phyloP scores from a whole-genome alignment of 495 filamentous ascomycete species.

The Penicillium robsamsonii region DNA sequence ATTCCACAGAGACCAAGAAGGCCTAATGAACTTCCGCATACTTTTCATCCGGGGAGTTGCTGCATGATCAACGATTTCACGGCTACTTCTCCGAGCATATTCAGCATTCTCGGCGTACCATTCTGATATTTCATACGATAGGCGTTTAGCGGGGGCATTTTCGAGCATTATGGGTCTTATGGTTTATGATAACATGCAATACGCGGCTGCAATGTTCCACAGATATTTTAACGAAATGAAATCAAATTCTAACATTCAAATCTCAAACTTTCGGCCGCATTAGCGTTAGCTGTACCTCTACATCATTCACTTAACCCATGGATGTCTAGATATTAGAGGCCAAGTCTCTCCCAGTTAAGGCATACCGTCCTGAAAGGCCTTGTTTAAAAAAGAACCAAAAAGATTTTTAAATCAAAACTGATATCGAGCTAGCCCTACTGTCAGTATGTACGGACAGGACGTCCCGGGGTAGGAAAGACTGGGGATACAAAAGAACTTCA shows the following conservation, averaged over 20 bases:
- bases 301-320: too few species aligned
- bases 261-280: background rate
- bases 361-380: too few species aligned
- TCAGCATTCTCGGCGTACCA: constrained; percentile 10
- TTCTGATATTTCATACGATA: background rate
- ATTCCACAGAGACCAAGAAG: constrained; percentile 7
- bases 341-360: too few species aligned
- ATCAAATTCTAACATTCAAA: background rate
- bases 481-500: too few species aligned
- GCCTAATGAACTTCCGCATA: background rate
- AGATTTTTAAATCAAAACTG: too few species aligned
- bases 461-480: too few species aligned
- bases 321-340: too few species aligned
- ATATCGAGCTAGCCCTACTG: too few species aligned
- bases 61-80: background rate
- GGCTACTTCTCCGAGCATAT: background rate
- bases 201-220: background rate
- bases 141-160: constrained; percentile 5
- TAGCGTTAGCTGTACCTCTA: too few species aligned
- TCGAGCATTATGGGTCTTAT: background rate
- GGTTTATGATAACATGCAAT: constrained; percentile 5
- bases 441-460: too few species aligned
- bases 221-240: background rate
- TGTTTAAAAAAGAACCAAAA: too few species aligned
- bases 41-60: background rate